phyloP scores from a whole-genome alignment of 2,329 filamentous ascomycete genomes.

The Nothopassalora personata region DNA sequence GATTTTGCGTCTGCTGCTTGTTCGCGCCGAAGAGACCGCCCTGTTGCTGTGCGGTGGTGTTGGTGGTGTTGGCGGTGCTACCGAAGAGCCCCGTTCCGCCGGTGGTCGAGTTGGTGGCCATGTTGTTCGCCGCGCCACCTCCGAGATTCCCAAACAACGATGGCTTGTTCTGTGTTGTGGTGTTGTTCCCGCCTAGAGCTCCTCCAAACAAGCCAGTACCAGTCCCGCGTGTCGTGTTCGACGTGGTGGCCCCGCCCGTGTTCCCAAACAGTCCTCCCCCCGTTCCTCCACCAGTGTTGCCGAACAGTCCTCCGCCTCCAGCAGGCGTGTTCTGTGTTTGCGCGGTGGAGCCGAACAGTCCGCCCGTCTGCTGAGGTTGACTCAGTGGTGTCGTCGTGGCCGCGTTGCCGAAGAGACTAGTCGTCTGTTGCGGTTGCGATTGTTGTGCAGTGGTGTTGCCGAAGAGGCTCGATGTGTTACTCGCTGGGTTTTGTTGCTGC shows the following conservation, averaged over 20 bases:
- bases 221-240: not conserved
- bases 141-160: constrained; percentile 5
- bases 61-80: constrained; percentile 15
- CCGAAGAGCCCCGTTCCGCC: constrained; percentile 26
- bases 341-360: constrained; percentile 25
- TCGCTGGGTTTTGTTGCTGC: constrained; percentile 11
- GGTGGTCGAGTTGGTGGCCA: constrained; percentile 7
- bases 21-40: constrained; percentile 16
- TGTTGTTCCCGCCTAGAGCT: not conserved
- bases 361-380: constrained; percentile 21
- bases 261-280: not conserved
- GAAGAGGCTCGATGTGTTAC: constrained; percentile 4
- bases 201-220: not conserved
- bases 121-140: not conserved
- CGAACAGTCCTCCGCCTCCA: constrained; percentile 8
- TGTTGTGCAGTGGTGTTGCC: constrained; percentile 12
- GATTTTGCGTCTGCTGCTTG: constrained; percentile 15
- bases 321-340: constrained; percentile 15
- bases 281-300: not conserved
- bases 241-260: not conserved
- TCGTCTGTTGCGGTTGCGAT: constrained; percentile 9
- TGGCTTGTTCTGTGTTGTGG: not conserved
- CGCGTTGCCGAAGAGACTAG: constrained; percentile 4
- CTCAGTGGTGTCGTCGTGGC: not conserved
- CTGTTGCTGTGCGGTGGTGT: constrained; percentile 10